Percentiles rank a stretch among this genome's conserved stretches.
phyloP scores from a whole-genome alignment of 768 basidiomycete species.

The Leccinum imitatum region DNA sequence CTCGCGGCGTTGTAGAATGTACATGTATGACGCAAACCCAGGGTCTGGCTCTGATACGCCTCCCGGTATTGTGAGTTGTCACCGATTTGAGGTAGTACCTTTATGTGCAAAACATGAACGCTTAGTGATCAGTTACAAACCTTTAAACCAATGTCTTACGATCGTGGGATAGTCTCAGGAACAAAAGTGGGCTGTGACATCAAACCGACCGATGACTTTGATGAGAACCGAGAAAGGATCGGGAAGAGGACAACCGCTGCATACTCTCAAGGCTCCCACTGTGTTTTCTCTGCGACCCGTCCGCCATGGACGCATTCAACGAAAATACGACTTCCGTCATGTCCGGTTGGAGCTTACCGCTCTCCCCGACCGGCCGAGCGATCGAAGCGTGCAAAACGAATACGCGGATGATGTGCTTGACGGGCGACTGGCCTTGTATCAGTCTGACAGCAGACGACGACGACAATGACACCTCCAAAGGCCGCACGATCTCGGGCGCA shows the following conservation, averaged over 20 bases:
- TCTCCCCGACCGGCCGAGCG: conserved; percentile 72
- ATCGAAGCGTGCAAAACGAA: no score
- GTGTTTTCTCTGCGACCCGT: conserved; percentile 55
- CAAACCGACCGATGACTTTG: background rate
- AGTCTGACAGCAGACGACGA: background rate
- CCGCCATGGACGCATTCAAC: conserved; percentile 72
- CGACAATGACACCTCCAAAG: conserved; percentile 54
- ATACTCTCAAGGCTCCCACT: conserved; percentile 63
- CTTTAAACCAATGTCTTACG: no score
- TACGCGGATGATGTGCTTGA: no score
- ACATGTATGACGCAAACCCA: no score
- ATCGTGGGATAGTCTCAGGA: conserved; percentile 42
- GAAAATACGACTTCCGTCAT: conserved; percentile 60
- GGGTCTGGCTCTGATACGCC: no score
- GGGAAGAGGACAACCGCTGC: conserved; percentile 51
- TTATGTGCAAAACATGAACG: no score
- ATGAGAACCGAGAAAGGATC: no score
- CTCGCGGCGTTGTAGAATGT: no score
- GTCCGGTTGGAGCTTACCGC: conserved; percentile 14
- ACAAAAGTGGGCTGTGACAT: conserved; percentile 73
- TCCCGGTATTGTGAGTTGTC: no score
- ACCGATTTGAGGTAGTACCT: no score
- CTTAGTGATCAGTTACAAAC: no score
- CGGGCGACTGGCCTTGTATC: background rate
- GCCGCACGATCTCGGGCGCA: conserved; percentile 66